Percentiles rank a stretch among this genome's conserved stretches.
Conservation (phyloP, 768 basidiomycete species). For the Kwoniella europaea region DNA sequence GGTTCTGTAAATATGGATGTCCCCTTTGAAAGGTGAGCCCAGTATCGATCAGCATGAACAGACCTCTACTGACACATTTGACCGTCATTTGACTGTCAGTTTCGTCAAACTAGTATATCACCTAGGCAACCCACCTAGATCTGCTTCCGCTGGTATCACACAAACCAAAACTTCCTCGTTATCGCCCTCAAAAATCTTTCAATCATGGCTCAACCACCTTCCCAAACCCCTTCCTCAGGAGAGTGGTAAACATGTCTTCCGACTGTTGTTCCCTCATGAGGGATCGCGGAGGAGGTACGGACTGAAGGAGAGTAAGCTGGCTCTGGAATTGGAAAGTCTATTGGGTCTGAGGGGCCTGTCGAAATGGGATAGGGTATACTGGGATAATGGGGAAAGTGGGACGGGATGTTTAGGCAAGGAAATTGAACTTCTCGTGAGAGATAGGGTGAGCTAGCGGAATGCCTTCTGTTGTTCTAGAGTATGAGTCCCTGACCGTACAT, state of each 20-base stretch:
- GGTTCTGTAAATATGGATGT: conserved; percentile 30
- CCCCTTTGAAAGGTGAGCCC: conserved; percentile 39
- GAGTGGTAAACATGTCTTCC: conserved; percentile 69
- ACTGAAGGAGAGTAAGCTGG: conserved; percentile 71
- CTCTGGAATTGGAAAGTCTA: conserved; percentile 61
- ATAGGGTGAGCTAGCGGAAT: conserved; percentile 57
- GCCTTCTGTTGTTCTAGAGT: neutral
- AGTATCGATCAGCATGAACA: neutral
- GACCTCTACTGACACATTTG: neutral
- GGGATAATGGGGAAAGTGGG: conserved; percentile 61
- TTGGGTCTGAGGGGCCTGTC: conserved; percentile 37
- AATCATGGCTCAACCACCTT: conserved; percentile 47
- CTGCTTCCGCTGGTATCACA: neutral
- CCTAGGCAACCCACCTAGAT: conserved; percentile 37
- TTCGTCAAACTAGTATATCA: conserved; percentile 40
- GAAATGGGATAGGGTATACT: conserved; percentile 55
- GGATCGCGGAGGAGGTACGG: conserved; percentile 73
- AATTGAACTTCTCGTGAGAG: conserved; percentile 63
- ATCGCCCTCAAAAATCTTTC: conserved; percentile 38
- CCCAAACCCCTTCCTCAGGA: conserved; percentile 62
- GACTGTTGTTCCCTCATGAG: conserved; percentile 83
- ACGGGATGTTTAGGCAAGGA: conserved; percentile 74
- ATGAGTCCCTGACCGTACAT: no score
- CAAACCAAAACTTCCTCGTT: conserved; percentile 1
- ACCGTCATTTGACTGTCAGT: conserved; percentile 22